Base-by-base conservation (phyloP, 441 rosid species). In the Mallotus repandus region DNA sequence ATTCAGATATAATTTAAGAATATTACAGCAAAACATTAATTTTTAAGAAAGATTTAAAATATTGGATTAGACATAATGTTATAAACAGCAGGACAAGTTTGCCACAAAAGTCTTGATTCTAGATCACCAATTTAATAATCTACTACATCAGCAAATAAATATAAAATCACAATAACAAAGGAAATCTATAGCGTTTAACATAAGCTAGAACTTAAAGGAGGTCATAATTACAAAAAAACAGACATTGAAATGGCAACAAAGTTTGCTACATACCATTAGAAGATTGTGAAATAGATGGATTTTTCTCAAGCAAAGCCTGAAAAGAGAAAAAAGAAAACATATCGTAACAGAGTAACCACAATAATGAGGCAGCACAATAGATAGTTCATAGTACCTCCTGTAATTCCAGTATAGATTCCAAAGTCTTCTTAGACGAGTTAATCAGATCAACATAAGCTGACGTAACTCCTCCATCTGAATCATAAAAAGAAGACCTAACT, bases 301-400 rank as follows among this genome's bases (percentile, higher is more conserved):
- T 96, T 75, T 90, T 91, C 84, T 93, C 89, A 21, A 89, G 63
- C 87, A 93, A 84, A 77, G 94, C 97, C 98, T 96, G 82, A 54
- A 74, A 68, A 52, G 38, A 64, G 53, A 60, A 35, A 73, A 35
- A 54, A 32, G 5, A 8, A 16, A 18, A n/a, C 11, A 1, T 9
- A 38, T 38, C 41, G 7, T 38, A 38, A 38, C 32, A 38, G 19
- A 56, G 18, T 46, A n/a, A 63, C 13, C 22, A 38, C 76, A 62
- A 55, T 35, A 16, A 22, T 1, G 25, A 70, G 63, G 62, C 16
- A 60, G 6, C 62, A 9, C 60, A 49, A 70, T 49, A 45, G n/a
- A 48, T 54, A 68, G 46, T 53, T 38, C 32, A 70, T 25, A 76
- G 73, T 88, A 93, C 98, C 94, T 90, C 91, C 72, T 90, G 94